A percentile compares a stretch with the other conserved stretches of the same genome.
Evolutionary conservation across 139 green algal genomes (phyloP).

Genomic region (Bryopsis sp.): DNA sequence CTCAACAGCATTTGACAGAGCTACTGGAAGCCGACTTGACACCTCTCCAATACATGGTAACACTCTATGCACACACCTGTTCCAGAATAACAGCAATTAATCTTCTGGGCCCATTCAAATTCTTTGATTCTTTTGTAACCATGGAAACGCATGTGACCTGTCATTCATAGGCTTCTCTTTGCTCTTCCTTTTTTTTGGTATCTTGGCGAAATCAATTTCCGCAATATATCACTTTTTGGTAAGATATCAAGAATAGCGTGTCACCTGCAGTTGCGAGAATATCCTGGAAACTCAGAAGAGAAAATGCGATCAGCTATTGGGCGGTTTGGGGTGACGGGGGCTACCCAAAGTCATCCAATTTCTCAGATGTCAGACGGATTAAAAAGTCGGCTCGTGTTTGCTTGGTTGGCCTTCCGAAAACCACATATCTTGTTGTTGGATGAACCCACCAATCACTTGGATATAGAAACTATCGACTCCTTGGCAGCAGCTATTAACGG

Average conservation of each 20-base stretch:
- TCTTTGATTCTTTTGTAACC: too few species aligned
- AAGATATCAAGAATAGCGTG: conserved; percentile 11
- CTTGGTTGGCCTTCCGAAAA: conserved; percentile 68
- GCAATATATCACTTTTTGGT: conserved; percentile 24
- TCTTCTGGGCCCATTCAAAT: too few species aligned
- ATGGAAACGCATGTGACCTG: too few species aligned
- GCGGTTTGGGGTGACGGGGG: conserved; percentile 55
- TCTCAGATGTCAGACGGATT: conserved; percentile 84
- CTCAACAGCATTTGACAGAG: conserved; percentile 71
- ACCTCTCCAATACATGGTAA: conserved; percentile 67
- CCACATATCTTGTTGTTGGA: conserved; percentile 91
- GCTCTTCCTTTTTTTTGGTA: too few species aligned
- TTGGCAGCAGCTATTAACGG: conserved; percentile 84
- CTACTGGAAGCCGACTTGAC: conserved; percentile 60
- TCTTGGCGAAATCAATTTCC: too few species aligned
- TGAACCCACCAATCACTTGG: conserved; percentile 85
- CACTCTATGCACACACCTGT: too few species aligned
- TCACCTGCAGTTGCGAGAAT: conserved; percentile 40
- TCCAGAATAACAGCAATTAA: too few species aligned
- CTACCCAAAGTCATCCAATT: conserved; percentile 66
- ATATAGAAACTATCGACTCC: conserved; percentile 94
- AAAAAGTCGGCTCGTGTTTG: conserved; percentile 83
- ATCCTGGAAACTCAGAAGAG: conserved; percentile 35
- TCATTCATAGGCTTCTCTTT: too few species aligned
- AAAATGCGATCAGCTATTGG: conserved; percentile 60